These are phyloP conservation scores for Urtica urens DNA, from an alignment of 306 rosid genomes.

Conservation along the genomic window DNA sequence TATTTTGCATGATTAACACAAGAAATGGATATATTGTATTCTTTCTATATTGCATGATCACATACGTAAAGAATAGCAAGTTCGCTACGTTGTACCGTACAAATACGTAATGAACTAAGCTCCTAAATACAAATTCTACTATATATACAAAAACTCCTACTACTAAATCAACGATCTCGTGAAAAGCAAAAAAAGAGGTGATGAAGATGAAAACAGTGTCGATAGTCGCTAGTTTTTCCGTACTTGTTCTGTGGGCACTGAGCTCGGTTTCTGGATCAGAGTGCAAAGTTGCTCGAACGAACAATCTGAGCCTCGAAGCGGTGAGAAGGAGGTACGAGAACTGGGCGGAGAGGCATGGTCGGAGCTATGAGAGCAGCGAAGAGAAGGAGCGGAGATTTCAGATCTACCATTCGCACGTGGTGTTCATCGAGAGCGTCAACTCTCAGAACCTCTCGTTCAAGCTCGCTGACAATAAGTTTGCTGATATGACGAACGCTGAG, in stretches of 20 bases:
- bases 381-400: constrained; percentile 41
- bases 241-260: constrained; percentile 25
- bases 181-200: too few species aligned
- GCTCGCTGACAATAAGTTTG: constrained; percentile 50
- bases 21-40: too few species aligned
- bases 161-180: too few species aligned
- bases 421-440: constrained; percentile 37
- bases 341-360: constrained; percentile 32
- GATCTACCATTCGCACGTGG: constrained; percentile 41
- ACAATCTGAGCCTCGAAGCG: constrained; percentile 1
- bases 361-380: constrained; percentile 22
- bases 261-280: constrained; percentile 22
- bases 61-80: too few species aligned
- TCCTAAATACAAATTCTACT: too few species aligned
- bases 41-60: too few species aligned
- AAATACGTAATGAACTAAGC: too few species aligned
- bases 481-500: constrained; percentile 56
- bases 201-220: too few species aligned
- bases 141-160: too few species aligned
- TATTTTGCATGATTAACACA: too few species aligned
- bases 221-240: constrained; percentile 19
- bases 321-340: constrained; percentile 38
- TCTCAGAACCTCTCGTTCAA: constrained; percentile 43
- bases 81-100: too few species aligned
- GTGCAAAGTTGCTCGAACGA: too few species aligned